These are phyloP conservation scores for Fraxinus nigra DNA, from an alignment of 305 asterid genomes.

Conservation along the genomic window DNA sequence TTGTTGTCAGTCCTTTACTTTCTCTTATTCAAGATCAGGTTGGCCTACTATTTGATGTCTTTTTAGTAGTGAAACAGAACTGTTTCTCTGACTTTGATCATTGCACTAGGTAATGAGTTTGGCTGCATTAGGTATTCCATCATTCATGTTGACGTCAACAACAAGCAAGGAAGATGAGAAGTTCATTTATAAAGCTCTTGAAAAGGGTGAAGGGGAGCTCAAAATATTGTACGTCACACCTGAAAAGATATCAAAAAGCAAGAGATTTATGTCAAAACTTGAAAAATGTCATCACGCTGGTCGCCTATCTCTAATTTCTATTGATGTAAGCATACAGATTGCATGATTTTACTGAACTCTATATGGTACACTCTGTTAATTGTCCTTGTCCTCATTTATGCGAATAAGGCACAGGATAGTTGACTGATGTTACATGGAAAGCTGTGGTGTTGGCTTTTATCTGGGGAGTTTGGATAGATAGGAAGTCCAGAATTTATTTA, in stretches of 20 bases:
- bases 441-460: background rate
- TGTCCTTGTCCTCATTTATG: slow-evolving; percentile 3
- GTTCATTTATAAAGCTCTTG: slow-evolving; percentile 84
- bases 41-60: background rate
- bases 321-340: slow-evolving; percentile 62
- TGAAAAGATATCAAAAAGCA: slow-evolving; percentile 94
- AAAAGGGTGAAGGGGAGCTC: slow-evolving; percentile 85
- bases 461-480: background rate
- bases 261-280: slow-evolving; percentile 93
- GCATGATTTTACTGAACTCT: slow-evolving; percentile 6
- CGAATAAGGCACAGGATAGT: background rate
- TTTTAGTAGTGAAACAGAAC: slow-evolving; percentile 7
- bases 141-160: slow-evolving; percentile 81
- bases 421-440: background rate
- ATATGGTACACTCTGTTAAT: background rate
- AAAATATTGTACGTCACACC: slow-evolving; percentile 88
- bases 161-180: slow-evolving; percentile 82
- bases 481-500: background rate
- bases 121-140: slow-evolving; percentile 82
- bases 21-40: slow-evolving; percentile 99
- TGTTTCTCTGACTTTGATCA: slow-evolving; percentile 22
- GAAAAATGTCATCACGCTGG: slow-evolving; percentile 92
- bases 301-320: slow-evolving; percentile 81
- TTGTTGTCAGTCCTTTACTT: slow-evolving; percentile 89
- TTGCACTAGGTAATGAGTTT: slow-evolving; percentile 82